These are phyloP conservation scores for Misopates orontium DNA, from an alignment of 257 asterid genomes.

Conservation along the genomic window DNA sequence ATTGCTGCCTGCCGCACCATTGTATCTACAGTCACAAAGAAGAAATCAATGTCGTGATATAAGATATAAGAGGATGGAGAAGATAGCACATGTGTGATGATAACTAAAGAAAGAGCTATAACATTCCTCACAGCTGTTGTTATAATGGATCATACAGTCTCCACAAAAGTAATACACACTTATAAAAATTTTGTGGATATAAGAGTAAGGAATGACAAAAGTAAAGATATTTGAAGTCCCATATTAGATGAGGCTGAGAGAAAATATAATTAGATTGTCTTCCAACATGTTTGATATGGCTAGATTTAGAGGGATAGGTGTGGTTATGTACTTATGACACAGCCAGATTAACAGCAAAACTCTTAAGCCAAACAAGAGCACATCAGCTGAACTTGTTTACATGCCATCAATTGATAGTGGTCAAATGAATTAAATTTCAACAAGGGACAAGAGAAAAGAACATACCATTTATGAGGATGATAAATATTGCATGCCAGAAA, in stretches of 20 bases:
- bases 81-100: neutral
- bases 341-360: slow-evolving; percentile 6
- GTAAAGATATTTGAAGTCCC: slow-evolving; percentile 3
- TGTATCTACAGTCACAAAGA: slow-evolving; percentile 51
- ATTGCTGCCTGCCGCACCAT: slow-evolving; percentile 84
- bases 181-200: slow-evolving; percentile 6
- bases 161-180: slow-evolving; percentile 2
- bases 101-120: neutral
- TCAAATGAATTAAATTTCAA: slow-evolving; percentile 13
- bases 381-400: too few relatives aligned
- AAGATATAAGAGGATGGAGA: slow-evolving; percentile 6
- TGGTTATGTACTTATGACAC: neutral
- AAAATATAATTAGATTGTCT: neutral
- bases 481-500: slow-evolving; percentile 84
- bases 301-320: neutral
- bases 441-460: slow-evolving; percentile 21
- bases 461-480: slow-evolving; percentile 81
- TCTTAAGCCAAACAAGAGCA: neutral
- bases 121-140: neutral
- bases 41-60: slow-evolving; percentile 13
- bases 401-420: neutral
- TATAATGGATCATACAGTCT: neutral
- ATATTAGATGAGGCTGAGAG: neutral
- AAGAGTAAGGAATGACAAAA: neutral
- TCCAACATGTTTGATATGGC: slow-evolving; percentile 7